phyloP scores from a whole-genome alignment of 1,284 basidiomycete species.

The Anthracocystis panici-leucophaei region DNA sequence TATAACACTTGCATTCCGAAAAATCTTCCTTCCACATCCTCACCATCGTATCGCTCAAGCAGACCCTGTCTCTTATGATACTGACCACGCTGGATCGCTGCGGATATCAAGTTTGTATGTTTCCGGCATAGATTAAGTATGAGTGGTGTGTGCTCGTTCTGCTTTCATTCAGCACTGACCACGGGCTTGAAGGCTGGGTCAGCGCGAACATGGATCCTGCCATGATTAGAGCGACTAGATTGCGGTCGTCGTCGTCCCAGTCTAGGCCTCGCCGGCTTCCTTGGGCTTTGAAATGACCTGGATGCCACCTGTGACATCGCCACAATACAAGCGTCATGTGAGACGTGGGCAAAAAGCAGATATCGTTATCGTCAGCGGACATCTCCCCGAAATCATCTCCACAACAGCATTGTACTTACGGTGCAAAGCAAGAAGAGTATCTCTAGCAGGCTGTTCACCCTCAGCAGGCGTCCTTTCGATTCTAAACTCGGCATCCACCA shows the following conservation, averaged over 20 bases:
- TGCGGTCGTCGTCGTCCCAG: neutral
- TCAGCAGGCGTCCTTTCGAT: constrained; percentile 53
- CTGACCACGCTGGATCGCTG: neutral
- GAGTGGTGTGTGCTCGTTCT: neutral
- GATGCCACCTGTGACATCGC: constrained; percentile 39
- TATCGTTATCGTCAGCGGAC: neutral
- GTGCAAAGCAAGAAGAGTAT: constrained; percentile 57
- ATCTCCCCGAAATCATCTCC: neutral
- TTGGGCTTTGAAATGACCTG: constrained; percentile 58
- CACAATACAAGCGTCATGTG: neutral
- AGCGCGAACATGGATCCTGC: neutral
- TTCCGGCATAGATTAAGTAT: neutral
- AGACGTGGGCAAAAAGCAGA: neutral
- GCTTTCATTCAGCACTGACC: neutral
- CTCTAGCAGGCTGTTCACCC: constrained; percentile 31
- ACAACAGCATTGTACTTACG: constrained; percentile 33
- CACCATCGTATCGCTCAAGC: too few species aligned
- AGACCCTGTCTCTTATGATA: too few species aligned
- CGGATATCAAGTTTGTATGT: neutral
- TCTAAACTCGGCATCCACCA: constrained; percentile 66
- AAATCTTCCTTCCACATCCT: too few species aligned
- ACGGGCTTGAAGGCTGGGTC: neutral
- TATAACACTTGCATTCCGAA: too few species aligned
- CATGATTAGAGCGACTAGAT: neutral
- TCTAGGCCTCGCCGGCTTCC: constrained; percentile 39